These are phyloP conservation scores for Aspergillus ochraceus DNA, from an alignment of 2,329 filamentous ascomycete species.

Conservation along the genomic window DNA sequence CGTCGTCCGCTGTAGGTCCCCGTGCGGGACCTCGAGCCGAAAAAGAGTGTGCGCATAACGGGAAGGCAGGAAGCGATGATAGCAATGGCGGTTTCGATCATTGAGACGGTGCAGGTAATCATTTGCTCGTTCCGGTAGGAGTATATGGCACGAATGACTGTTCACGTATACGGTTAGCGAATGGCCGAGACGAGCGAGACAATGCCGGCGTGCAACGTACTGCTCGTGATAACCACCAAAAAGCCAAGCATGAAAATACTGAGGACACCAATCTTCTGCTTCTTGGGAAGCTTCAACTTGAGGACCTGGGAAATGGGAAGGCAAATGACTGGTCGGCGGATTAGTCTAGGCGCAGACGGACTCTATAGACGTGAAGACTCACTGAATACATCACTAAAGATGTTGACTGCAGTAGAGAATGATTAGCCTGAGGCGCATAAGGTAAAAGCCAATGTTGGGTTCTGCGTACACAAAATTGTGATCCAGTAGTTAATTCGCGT, in stretches of 20 bases:
- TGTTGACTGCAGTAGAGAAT: conserved; percentile 15
- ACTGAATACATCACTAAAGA: conserved; percentile 22
- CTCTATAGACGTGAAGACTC: neutral
- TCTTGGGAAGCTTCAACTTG: conserved; percentile 18
- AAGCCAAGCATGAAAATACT: conserved; percentile 20
- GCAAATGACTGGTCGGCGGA: conserved; percentile 15
- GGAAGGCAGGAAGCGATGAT: conserved; percentile 21
- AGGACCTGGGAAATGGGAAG: conserved; percentile 21
- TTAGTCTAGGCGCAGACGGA: neutral
- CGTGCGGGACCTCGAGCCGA: conserved; percentile 20
- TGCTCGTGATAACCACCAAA: conserved; percentile 20
- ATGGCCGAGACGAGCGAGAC: neutral
- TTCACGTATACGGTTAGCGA: neutral
- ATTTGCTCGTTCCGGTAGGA: conserved; percentile 21
- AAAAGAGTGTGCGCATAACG: conserved; percentile 25
- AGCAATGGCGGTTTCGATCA: conserved; percentile 23
- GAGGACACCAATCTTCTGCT: conserved; percentile 20
- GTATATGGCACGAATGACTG: conserved; percentile 25
- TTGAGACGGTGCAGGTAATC: conserved; percentile 26
- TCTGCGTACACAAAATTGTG: conserved; percentile 20
- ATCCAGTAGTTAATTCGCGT: conserved; percentile 20
- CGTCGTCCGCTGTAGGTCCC: conserved; percentile 20
- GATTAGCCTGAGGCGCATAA: neutral
- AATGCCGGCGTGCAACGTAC: conserved; percentile 9
- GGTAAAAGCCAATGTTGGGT: too few species aligned